phyloP scores from a whole-genome alignment of 306 rosid genomes.

The Amphicarpaea edgeworthii region DNA sequence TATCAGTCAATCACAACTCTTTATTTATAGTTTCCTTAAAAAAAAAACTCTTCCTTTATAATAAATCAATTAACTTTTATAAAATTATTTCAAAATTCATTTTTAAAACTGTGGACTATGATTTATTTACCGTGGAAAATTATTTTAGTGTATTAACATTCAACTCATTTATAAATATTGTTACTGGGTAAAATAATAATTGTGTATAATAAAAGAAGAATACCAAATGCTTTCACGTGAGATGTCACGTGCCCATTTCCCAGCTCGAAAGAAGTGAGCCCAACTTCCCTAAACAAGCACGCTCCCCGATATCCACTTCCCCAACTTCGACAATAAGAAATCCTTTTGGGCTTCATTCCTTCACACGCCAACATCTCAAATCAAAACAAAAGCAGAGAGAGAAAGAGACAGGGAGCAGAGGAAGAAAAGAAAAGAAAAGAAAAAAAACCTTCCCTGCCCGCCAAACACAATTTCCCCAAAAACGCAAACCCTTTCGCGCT shows the following conservation, averaged over 20 bases:
- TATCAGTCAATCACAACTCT: too few relatives aligned
- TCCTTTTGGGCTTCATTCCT: slow-evolving; percentile 42
- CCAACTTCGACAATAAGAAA: slow-evolving; percentile 8
- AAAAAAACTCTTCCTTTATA: too few relatives aligned
- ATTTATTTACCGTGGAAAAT: too few relatives aligned
- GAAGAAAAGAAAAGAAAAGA: background rate
- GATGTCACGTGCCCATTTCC: slow-evolving; percentile 12
- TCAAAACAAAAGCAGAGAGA: background rate
- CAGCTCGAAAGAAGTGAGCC: slow-evolving; percentile 20
- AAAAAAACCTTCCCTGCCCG: slow-evolving; percentile 34
- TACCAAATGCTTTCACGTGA: slow-evolving; percentile 1
- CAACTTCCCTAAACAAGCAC: slow-evolving; percentile 38
- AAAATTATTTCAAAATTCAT: too few relatives aligned
- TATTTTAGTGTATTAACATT: too few relatives aligned
- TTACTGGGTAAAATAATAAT: too few relatives aligned
- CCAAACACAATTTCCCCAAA: slow-evolving; percentile 46
- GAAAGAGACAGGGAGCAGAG: background rate
- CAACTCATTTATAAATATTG: too few relatives aligned
- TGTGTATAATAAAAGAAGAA: too few relatives aligned
- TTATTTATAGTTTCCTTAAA: too few relatives aligned
- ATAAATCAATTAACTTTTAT: too few relatives aligned
- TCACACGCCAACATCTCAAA: background rate
- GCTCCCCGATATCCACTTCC: background rate
- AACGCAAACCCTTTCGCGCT: slow-evolving; percentile 45
- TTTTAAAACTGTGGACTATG: too few relatives aligned